Base-by-base conservation (phyloP, 2,329 filamentous ascomycete species). In the Chaetomiaceae sp. region DNA sequence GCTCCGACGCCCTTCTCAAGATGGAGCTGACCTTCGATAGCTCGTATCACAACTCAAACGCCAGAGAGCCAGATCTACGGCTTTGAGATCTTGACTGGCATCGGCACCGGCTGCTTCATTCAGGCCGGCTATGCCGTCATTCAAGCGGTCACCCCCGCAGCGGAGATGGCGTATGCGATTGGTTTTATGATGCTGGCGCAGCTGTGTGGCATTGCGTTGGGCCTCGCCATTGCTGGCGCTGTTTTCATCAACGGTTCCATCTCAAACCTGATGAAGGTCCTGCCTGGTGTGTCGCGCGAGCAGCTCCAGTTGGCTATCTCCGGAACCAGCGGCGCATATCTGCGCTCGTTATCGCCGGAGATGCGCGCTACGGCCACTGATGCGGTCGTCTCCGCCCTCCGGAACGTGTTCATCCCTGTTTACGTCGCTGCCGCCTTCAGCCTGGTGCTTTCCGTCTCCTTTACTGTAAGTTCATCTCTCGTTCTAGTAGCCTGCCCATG, bases 51-150 rank as follows among this genome's bases (percentile, higher is more conserved):
- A 9, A 14, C 34, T 6, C 14, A 40, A 32, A 68, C 68, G 0
- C 48, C 61, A 1, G 60, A 60, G 4, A 54, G 56, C 11, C 59
- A 61, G 2, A 64, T 70, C 1, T 70, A 71, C 55, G 69, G 67
- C 21, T 69, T 65, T 37, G 61, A 53, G 6, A 63, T 73, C 11
- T 59, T 78, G 9, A 49, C 75, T 3, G 74, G 70, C 2, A 55
- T 71, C 4, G 73, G 74, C 3, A 62, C 62, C 3, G 73, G 73
- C 3, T 62, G 59, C 18, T 70, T 65, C 53, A 59, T 68, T 10
- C 68, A 72, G 46, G 68, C 70, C 3, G 63, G 63, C 1, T 71
- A 70, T 52, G 59, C 69, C 3, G 65, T 74, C 25, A 66, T 63
- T 0, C 69, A 72, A 43, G 60, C 66, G 0, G 65, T 66, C 6